phyloP scores from a whole-genome alignment of 164 flowering plant species.

The Berberis vulgaris region DNA sequence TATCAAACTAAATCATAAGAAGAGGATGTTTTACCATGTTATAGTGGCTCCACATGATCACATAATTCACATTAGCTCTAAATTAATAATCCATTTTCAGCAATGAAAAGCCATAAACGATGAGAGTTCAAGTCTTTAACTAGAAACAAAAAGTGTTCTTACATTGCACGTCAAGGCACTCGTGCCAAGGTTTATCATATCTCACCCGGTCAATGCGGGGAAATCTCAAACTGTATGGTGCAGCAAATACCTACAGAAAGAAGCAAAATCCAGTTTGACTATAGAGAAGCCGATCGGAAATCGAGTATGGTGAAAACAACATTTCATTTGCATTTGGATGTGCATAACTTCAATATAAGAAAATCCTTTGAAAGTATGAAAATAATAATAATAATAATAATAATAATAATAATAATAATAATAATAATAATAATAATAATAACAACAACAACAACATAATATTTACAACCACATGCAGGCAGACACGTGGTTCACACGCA shows the following conservation, averaged over 20 bases:
- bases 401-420: no score
- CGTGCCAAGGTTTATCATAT: conserved; percentile 98
- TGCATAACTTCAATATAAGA: no score
- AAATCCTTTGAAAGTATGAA: no score
- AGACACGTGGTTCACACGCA: no score
- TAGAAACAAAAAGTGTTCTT: conserved; percentile 15
- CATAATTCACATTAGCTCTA: background rate
- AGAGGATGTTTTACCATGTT: background rate
- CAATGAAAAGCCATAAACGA: no score
- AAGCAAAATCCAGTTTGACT: background rate
- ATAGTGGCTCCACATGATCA: background rate
- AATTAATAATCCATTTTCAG: no score
- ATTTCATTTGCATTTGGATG: background rate
- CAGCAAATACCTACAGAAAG: conserved; percentile 72
- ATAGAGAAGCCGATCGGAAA: background rate
- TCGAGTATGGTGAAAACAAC: background rate
- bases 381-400: no score
- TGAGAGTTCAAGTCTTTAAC: background rate
- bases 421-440: no score
- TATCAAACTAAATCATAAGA: background rate
- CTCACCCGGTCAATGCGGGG: conserved; percentile 92
- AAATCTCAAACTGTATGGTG: conserved; percentile 91
- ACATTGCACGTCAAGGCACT: conserved; percentile 96
- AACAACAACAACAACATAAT: no score
- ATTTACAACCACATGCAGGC: no score